These are phyloP conservation scores for Scheffersomyces titani DNA, from an alignment of 1,139 yeast species.

Conservation along the genomic window DNA sequence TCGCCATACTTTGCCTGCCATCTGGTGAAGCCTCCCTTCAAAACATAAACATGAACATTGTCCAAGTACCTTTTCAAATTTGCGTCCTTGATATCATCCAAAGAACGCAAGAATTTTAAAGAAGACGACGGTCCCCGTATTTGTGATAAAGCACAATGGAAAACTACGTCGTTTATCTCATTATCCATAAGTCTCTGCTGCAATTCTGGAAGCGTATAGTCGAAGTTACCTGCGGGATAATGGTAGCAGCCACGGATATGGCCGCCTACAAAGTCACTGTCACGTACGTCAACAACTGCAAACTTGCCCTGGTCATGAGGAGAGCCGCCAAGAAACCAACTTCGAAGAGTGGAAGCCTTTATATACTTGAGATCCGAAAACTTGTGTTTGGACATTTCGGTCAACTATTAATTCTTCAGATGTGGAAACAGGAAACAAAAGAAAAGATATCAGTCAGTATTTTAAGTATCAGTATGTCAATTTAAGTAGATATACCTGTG, in stretches of 20 bases:
- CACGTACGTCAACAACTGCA: conserved; percentile 84
- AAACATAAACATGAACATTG: conserved; percentile 61
- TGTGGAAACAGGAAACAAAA: no score
- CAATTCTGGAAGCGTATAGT: conserved; percentile 43
- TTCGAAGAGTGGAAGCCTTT: conserved; percentile 43
- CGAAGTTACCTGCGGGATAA: conserved; percentile 58
- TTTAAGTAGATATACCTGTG: neutral
- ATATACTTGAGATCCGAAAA: conserved; percentile 31
- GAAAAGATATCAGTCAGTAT: neutral
- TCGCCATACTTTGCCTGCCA: conserved; percentile 82
- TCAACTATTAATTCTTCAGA: neutral
- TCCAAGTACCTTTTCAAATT: conserved; percentile 23
- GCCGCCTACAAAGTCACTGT: conserved; percentile 68
- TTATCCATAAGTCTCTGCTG: conserved; percentile 32
- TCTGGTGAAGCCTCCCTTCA: conserved; percentile 79
- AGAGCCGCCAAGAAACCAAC: conserved; percentile 47
- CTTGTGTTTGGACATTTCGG: neutral
- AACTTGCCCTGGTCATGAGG: conserved; percentile 45
- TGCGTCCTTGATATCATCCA: conserved; percentile 39
- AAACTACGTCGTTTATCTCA: conserved; percentile 59
- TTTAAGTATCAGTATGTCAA: neutral
- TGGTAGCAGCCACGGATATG: conserved; percentile 67
- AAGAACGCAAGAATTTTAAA: conserved; percentile 57
- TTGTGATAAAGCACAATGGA: conserved; percentile 89
- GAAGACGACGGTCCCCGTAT: conserved; percentile 91